Evolutionary conservation across 164 flowering plant species (phyloP).

Genomic region (Vitis rupestris): DNA sequence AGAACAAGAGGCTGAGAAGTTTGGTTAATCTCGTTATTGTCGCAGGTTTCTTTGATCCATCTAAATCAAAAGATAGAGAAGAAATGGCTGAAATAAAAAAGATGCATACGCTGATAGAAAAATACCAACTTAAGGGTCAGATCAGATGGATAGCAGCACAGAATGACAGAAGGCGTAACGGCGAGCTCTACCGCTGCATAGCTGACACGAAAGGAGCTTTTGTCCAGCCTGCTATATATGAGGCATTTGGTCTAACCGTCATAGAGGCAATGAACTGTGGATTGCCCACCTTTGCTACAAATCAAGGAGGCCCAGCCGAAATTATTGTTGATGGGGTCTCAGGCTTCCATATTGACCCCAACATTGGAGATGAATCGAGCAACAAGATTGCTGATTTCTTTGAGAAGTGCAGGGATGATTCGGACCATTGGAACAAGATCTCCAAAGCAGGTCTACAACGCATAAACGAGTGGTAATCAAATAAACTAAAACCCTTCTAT

Average conservation of each 20-base stretch:
- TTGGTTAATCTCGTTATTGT: constrained; percentile 54
- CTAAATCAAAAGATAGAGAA: constrained; percentile 62
- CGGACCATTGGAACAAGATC: constrained; percentile 34
- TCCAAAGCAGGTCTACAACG: constrained; percentile 42
- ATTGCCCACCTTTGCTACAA: constrained; percentile 62
- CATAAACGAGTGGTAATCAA: constrained; percentile 46
- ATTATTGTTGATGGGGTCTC: constrained; percentile 60
- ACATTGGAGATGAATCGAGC: constrained; percentile 48
- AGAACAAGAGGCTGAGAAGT: constrained; percentile 33
- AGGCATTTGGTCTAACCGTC: constrained; percentile 65
- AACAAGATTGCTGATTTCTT: constrained; percentile 53
- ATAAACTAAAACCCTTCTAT: neutral
- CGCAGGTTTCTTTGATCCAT: constrained; percentile 55
- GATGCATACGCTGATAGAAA: constrained; percentile 52
- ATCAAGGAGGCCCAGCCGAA: constrained; percentile 68
- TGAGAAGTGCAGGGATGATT: constrained; percentile 42
- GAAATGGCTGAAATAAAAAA: constrained; percentile 56
- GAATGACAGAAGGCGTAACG: constrained; percentile 42
- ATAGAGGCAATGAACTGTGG: constrained; percentile 76
- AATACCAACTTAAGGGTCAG: constrained; percentile 57
- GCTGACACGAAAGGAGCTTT: constrained; percentile 64
- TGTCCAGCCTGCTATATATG: constrained; percentile 64
- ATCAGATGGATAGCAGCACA: constrained; percentile 70
- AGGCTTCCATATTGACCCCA: constrained; percentile 58
- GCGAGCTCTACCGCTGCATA: constrained; percentile 55